Conservation (phyloP, 805 yeast species). For the Barnettozyma salicaria region DNA sequence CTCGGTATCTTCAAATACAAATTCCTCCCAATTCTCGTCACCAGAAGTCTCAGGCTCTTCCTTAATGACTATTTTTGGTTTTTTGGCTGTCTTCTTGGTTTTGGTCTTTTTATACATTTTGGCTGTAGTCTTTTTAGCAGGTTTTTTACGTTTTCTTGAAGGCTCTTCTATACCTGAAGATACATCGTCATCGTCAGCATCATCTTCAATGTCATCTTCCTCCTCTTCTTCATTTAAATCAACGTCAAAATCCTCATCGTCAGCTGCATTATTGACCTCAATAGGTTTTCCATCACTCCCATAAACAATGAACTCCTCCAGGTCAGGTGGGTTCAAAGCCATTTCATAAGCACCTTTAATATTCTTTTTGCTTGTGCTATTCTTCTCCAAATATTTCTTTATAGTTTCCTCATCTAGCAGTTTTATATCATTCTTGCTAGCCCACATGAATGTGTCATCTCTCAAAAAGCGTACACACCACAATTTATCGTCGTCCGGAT, state of each 20-base stretch:
- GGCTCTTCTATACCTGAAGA: slow-evolving; percentile 5
- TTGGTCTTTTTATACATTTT: slow-evolving; percentile 13
- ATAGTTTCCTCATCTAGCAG: slow-evolving; percentile 39
- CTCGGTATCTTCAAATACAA: slow-evolving; percentile 14
- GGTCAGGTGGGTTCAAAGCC: slow-evolving; percentile 45
- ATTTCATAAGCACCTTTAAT: slow-evolving; percentile 47
- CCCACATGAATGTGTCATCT: slow-evolving; percentile 73
- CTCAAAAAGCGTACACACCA: slow-evolving; percentile 63
- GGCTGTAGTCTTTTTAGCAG: slow-evolving; percentile 10
- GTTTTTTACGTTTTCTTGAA: slow-evolving; percentile 16
- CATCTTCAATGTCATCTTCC: slow-evolving; percentile 25
- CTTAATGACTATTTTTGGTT: slow-evolving; percentile 10
- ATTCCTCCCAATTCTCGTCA: slow-evolving; percentile 25
- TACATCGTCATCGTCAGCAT: slow-evolving; percentile 25
- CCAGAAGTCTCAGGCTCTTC: slow-evolving; percentile 22
- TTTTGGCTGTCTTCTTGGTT: slow-evolving; percentile 7
- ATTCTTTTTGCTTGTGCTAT: slow-evolving; percentile 37
- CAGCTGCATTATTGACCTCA: slow-evolving; percentile 27
- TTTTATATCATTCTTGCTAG: slow-evolving; percentile 45
- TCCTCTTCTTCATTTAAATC: slow-evolving; percentile 27
- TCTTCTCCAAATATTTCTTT: slow-evolving; percentile 29
- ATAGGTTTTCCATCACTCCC: slow-evolving; percentile 38
- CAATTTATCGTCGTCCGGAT: slow-evolving; percentile 13
- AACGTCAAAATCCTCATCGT: slow-evolving; percentile 28
- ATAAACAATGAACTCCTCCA: slow-evolving; percentile 39